These are phyloP conservation scores for Xylaria castorea DNA, from an alignment of 495 filamentous ascomycete genomes.

Conservation along the genomic window DNA sequence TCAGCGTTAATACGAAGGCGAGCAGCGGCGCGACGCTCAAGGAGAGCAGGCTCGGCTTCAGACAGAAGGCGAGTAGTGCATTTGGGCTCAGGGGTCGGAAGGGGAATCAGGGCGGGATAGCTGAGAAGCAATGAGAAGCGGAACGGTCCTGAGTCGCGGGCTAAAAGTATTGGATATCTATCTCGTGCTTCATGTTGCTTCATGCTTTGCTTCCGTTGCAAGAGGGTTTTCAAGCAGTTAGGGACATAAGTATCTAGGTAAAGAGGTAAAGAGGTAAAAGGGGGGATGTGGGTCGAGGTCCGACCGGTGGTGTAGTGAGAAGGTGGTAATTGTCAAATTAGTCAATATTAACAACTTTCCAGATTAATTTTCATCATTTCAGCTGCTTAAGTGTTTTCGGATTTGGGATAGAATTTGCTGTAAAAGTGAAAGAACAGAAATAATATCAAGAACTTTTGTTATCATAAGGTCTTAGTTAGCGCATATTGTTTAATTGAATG, in stretches of 20 bases:
- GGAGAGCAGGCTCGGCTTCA: slow-evolving; percentile 6
- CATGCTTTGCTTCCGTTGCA: not conserved
- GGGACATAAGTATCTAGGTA: not conserved
- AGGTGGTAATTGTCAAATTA: not conserved
- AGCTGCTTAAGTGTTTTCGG: not conserved
- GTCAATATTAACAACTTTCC: not conserved
- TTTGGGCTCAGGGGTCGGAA: slow-evolving; percentile 30
- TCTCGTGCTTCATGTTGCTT: slow-evolving; percentile 14
- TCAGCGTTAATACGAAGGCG: slow-evolving; percentile 31
- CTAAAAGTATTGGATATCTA: slow-evolving; percentile 17
- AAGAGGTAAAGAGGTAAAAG: not conserved
- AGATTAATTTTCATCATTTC: not conserved
- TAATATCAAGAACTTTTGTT: not conserved
- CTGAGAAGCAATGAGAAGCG: not conserved
- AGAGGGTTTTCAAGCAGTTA: not conserved
- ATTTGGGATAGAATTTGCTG: not conserved
- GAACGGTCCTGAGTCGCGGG: not conserved
- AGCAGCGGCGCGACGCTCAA: slow-evolving; percentile 26
- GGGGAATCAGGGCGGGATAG: slow-evolving; percentile 18
- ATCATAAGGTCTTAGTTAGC: not conserved
- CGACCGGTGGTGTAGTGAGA: not conserved
- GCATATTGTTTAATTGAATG: not conserved
- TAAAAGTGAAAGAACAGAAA: not conserved
- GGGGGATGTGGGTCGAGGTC: not conserved
- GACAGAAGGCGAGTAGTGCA: slow-evolving; percentile 36